phyloP scores from a whole-genome alignment of 306 rosid genomes.

The Corylus americana region DNA sequence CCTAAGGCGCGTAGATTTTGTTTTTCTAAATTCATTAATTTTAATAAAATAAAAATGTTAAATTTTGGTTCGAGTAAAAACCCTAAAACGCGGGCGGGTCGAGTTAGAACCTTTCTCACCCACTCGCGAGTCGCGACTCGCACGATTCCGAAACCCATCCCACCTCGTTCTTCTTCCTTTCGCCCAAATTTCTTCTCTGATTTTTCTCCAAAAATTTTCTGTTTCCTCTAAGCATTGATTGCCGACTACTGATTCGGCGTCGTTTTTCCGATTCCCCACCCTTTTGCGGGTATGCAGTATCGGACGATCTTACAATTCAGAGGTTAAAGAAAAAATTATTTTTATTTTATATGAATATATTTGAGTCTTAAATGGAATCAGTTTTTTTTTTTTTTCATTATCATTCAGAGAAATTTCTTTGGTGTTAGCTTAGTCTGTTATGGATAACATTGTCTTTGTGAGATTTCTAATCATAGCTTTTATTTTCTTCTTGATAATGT shows the following conservation, averaged over 20 bases:
- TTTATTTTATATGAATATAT: background rate
- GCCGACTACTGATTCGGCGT: background rate
- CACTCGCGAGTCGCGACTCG: constrained; percentile 72
- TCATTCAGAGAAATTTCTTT: background rate
- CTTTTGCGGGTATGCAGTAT: constrained; percentile 4
- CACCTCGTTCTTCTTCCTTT: constrained; percentile 32
- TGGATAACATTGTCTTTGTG: background rate
- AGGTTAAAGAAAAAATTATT: background rate
- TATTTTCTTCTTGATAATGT: background rate
- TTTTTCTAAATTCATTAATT: background rate
- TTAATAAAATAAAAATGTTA: background rate
- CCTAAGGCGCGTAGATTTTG: background rate
- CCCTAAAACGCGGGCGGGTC: constrained; percentile 63
- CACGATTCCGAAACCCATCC: constrained; percentile 31
- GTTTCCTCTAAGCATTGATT: background rate
- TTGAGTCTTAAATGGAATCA: background rate
- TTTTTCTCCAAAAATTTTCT: background rate
- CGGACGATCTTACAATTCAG: background rate
- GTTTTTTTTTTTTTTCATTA: background rate
- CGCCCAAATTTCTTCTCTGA: constrained; percentile 11
- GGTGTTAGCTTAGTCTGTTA: background rate
- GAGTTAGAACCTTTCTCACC: constrained; percentile 59
- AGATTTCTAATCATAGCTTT: background rate
- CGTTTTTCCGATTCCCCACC: background rate
- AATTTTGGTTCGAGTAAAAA: constrained; percentile 2